phyloP scores from a whole-genome alignment of 106 monocot genomes.

The Agapanthus africanus region DNA sequence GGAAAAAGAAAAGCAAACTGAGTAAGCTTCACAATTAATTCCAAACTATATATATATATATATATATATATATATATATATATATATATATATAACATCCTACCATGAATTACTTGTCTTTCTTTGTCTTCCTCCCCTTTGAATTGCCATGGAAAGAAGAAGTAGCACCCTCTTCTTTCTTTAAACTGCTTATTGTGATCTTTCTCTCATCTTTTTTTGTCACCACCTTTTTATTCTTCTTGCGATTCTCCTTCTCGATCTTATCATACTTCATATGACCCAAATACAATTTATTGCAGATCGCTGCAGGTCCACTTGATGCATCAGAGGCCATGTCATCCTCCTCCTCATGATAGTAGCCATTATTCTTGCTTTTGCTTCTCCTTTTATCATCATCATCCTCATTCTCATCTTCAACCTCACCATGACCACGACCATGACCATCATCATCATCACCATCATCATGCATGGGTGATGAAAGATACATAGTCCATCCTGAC shows the following conservation, averaged over 20 bases:
- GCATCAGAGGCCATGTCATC: slow-evolving; percentile 67
- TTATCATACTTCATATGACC: not conserved
- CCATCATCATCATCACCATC: too few species aligned
- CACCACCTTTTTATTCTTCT: slow-evolving; percentile 7
- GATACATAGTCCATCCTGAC: slow-evolving; percentile 69
- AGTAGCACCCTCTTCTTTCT: not conserved
- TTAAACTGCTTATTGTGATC: not conserved
- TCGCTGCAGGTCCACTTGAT: slow-evolving; percentile 18
- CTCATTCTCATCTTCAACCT: slow-evolving; percentile 9
- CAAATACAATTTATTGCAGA: too few species aligned
- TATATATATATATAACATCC: too few species aligned
- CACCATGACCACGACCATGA: slow-evolving; percentile 13
- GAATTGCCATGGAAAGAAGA: not conserved
- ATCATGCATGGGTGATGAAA: slow-evolving; percentile 52
- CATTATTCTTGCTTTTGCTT: not conserved
- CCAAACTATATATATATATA: too few species aligned
- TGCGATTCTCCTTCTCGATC: not conserved
- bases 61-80: too few species aligned
- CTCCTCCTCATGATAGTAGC: slow-evolving; percentile 19
- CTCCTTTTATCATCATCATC: slow-evolving; percentile 2
- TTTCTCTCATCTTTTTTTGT: slow-evolving; percentile 10
- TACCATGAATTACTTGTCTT: too few species aligned
- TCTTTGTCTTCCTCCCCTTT: slow-evolving; percentile 15
- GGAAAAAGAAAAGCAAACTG: too few species aligned
- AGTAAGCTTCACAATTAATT: too few species aligned